Percentiles rank a stretch among this genome's conserved stretches.
Evolutionary conservation across 2,329 filamentous ascomycete genomes (phyloP).

Genomic region (Ophiostoma tasmaniense): DNA sequence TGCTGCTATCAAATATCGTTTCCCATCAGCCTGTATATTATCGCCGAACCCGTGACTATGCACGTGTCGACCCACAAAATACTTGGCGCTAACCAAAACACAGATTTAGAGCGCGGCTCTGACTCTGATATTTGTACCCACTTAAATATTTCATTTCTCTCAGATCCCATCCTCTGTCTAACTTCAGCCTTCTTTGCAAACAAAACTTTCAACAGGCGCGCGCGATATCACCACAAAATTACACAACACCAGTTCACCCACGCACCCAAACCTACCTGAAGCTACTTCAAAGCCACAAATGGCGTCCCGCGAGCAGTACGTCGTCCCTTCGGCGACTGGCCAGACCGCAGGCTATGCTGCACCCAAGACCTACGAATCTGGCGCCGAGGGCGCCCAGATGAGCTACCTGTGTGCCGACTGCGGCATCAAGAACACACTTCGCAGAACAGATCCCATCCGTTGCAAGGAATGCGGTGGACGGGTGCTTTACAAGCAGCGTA

Average conservation of each 20-base stretch:
- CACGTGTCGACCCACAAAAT: too few species aligned
- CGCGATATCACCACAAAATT: not conserved
- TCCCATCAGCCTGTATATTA: too few species aligned
- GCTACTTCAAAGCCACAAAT: not conserved
- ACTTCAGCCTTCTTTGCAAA: not conserved
- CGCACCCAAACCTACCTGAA: not conserved
- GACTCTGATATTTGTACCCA: not conserved
- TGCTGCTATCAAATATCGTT: too few species aligned
- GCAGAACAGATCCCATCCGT: slow-evolving; percentile 70
- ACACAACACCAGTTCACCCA: not conserved
- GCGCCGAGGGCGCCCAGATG: slow-evolving; percentile 44
- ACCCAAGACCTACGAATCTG: slow-evolving; percentile 26
- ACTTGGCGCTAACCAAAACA: too few species aligned
- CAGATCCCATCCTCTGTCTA: not conserved
- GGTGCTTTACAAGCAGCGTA: slow-evolving; percentile 95
- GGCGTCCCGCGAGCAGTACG: slow-evolving; percentile 66
- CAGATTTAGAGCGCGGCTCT: too few species aligned
- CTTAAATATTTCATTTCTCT: slow-evolving; percentile 8
- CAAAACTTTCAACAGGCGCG: not conserved
- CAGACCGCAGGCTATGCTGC: slow-evolving; percentile 33
- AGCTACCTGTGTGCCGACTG: slow-evolving; percentile 78
- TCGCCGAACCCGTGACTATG: too few species aligned
- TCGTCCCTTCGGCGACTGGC: slow-evolving; percentile 51
- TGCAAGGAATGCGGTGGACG: slow-evolving; percentile 92
- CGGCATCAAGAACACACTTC: slow-evolving; percentile 65